These are phyloP conservation scores for Ceratocystis cacaofunesta DNA, from an alignment of 2,329 filamentous ascomycete species.

Conservation along the genomic window DNA sequence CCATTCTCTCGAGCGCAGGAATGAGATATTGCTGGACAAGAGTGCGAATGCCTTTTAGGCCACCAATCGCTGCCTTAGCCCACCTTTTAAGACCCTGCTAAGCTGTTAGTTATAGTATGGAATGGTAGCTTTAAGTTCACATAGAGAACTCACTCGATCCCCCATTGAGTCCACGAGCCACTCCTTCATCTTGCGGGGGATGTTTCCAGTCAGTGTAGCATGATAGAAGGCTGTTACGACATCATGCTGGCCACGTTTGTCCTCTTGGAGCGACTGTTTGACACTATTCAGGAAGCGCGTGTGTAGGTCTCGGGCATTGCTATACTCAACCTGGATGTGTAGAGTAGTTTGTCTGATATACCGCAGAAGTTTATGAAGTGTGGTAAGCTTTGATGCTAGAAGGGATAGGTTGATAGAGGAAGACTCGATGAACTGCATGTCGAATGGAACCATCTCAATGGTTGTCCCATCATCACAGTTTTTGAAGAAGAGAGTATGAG, in stretches of 20 bases:
- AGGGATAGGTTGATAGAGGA: slow-evolving; percentile 70
- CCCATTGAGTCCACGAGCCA: slow-evolving; percentile 77
- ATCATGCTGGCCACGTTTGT: slow-evolving; percentile 44
- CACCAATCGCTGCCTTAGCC: slow-evolving; percentile 72
- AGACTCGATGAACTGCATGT: slow-evolving; percentile 67
- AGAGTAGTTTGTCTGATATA: slow-evolving; percentile 71
- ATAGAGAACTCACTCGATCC: slow-evolving; percentile 47
- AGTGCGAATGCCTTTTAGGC: slow-evolving; percentile 61
- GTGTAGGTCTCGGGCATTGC: slow-evolving; percentile 65
- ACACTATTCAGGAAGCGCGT: slow-evolving; percentile 46
- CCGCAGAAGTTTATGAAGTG: slow-evolving; percentile 69
- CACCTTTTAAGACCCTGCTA: slow-evolving; percentile 75
- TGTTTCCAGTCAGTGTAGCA: slow-evolving; percentile 69
- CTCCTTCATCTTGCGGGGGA: slow-evolving; percentile 58
- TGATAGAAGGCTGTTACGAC: slow-evolving; percentile 71
- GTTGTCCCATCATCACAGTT: slow-evolving; percentile 25
- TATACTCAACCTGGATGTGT: slow-evolving; percentile 71
- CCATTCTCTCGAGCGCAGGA: slow-evolving; percentile 70
- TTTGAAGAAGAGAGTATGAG: slow-evolving; percentile 54
- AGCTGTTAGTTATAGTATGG: neutral
- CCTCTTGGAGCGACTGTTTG: slow-evolving; percentile 53
- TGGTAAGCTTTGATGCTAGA: slow-evolving; percentile 73
- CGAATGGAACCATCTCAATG: slow-evolving; percentile 56
- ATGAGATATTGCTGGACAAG: slow-evolving; percentile 78
- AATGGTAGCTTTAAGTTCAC: neutral